Conservation (phyloP, 2,329 filamentous ascomycete species). For the Paecilomyces dactylethromorphus region DNA sequence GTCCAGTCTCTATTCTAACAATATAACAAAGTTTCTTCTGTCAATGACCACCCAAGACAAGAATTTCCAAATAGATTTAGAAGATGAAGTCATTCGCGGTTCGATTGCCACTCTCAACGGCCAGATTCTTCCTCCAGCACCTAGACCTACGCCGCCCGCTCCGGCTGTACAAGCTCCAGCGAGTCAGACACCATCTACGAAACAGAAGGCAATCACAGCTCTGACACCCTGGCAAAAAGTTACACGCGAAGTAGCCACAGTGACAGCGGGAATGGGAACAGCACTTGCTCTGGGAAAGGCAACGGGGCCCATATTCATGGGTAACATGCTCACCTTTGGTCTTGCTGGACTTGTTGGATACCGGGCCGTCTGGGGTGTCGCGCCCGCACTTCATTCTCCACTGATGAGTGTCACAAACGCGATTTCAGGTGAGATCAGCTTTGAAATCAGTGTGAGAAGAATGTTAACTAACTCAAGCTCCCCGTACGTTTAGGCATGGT, state of each 20-base stretch:
- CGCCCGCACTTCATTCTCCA: slow-evolving; percentile 76
- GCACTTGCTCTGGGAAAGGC: slow-evolving; percentile 71
- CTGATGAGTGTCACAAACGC: slow-evolving; percentile 92
- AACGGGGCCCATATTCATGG: slow-evolving; percentile 80
- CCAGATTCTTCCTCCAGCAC: slow-evolving; percentile 67
- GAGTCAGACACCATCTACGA: slow-evolving; percentile 40
- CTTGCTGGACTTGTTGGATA: slow-evolving; percentile 82
- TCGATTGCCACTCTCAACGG: slow-evolving; percentile 77
- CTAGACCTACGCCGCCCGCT: slow-evolving; percentile 58
- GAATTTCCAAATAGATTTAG: slow-evolving; percentile 71
- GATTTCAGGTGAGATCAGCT: slow-evolving; percentile 57
- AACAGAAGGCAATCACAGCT: slow-evolving; percentile 55
- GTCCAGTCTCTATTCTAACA: slow-evolving; percentile 87
- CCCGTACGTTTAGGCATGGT: slow-evolving; percentile 59
- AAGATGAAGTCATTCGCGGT: slow-evolving; percentile 79
- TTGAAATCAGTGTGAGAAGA: neutral
- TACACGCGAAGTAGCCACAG: slow-evolving; percentile 64
- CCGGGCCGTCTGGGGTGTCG: slow-evolving; percentile 80
- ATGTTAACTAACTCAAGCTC: neutral
- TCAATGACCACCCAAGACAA: slow-evolving; percentile 74
- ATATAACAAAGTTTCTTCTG: slow-evolving; percentile 81
- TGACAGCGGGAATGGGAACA: slow-evolving; percentile 72
- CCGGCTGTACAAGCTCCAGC: slow-evolving; percentile 48
- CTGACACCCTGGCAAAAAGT: slow-evolving; percentile 78
- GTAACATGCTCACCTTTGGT: slow-evolving; percentile 77